phyloP scores from a whole-genome alignment of 108 stramenopile genomes.

The Nitzschia sp. region DNA sequence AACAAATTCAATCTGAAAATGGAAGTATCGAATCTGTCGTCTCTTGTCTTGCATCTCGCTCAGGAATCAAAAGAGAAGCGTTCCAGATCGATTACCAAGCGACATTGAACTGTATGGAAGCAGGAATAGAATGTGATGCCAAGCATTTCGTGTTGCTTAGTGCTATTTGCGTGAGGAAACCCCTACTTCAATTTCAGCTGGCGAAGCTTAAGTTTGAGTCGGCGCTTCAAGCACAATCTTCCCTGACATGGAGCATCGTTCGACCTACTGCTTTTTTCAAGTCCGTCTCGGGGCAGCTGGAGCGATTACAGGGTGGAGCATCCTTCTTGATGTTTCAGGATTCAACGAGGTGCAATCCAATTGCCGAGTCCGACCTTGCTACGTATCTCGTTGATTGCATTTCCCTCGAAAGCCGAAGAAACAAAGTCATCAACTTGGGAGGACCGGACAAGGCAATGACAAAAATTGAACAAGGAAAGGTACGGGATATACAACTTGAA shows the following conservation, averaged over 20 bases:
- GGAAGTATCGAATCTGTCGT: slow-evolving; percentile 58
- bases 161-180: slow-evolving; percentile 95
- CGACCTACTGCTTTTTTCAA: slow-evolving; percentile 99
- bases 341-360: slow-evolving; percentile 95
- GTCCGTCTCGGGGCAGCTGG: slow-evolving; percentile 93
- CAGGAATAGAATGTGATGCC: slow-evolving; percentile 62
- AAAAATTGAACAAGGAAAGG: slow-evolving; percentile 87
- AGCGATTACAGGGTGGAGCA: slow-evolving; percentile 89
- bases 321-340: slow-evolving; percentile 96
- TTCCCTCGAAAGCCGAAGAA: slow-evolving; percentile 61
- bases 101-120: slow-evolving; percentile 89
- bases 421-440: slow-evolving; percentile 83
- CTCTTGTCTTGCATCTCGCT: slow-evolving; percentile 90
- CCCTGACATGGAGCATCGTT: slow-evolving; percentile 86
- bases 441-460: slow-evolving; percentile 94
- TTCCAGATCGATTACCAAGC: slow-evolving; percentile 94
- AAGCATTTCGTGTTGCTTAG: slow-evolving; percentile 91
- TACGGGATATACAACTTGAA: neutral
- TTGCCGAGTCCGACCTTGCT: slow-evolving; percentile 91
- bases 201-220: slow-evolving; percentile 96
- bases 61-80: slow-evolving; percentile 92
- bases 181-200: slow-evolving; percentile 93
- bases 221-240: slow-evolving; percentile 56
- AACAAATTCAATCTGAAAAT: neutral
- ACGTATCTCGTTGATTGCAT: slow-evolving; percentile 88